These are phyloP conservation scores for Sclerotinia spermophila DNA, from an alignment of 2,329 filamentous ascomycete genomes.

Conservation along the genomic window DNA sequence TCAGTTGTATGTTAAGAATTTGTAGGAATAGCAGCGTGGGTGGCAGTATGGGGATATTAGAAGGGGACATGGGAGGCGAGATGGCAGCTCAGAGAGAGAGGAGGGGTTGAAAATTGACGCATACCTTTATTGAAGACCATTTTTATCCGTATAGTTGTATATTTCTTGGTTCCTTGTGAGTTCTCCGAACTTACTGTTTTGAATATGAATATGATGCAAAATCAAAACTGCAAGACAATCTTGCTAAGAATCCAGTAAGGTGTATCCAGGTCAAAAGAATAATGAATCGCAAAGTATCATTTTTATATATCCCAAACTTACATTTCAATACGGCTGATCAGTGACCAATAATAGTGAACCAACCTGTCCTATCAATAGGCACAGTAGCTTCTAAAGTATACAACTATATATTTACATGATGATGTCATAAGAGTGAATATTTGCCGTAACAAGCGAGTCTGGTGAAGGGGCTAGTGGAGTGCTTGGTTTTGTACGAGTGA, in stretches of 20 bases:
- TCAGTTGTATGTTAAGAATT: no score
- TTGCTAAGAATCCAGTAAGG: background rate
- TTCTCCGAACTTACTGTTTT: background rate
- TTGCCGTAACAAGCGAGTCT: background rate
- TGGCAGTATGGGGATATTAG: fast-evolving
- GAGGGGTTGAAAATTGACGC: background rate
- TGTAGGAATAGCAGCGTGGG: no score
- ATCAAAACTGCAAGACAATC: background rate
- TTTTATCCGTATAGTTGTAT: background rate
- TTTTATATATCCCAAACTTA: background rate
- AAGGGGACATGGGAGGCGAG: fast-evolving
- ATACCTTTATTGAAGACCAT: background rate
- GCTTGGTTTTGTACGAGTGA: fast-evolving
- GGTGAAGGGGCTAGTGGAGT: background rate
- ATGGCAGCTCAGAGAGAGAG: no score
- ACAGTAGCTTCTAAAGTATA: background rate
- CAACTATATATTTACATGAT: background rate
- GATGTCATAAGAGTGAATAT: background rate
- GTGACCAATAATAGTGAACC: no score
- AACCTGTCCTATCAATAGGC: background rate
- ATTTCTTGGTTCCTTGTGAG: background rate
- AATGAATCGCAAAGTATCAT: no score
- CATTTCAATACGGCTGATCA: background rate
- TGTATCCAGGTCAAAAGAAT: background rate
- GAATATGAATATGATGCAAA: background rate